A percentile compares a stretch with the other conserved stretches of the same genome.
Evolutionary conservation across 352 stramenopile genomes (phyloP).

Genomic region (Globisporangium ultimum): DNA sequence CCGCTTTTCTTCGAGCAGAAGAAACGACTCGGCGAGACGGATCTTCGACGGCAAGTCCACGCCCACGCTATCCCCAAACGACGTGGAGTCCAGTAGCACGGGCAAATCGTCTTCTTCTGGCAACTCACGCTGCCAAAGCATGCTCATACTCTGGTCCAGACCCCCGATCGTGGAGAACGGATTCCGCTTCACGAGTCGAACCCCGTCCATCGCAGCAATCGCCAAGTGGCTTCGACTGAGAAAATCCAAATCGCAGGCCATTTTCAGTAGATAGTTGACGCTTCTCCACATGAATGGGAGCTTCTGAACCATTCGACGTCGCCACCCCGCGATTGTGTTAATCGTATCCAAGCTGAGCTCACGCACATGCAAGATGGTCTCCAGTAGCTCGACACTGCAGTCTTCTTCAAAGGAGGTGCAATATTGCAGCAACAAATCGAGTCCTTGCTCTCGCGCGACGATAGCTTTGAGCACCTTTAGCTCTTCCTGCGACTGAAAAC

Average conservation of each 20-base stretch:
- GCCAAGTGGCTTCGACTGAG: slow-evolving; percentile 62
- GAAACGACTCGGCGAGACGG: slow-evolving; percentile 48
- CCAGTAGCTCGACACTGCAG: slow-evolving; percentile 35
- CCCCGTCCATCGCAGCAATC: slow-evolving; percentile 48
- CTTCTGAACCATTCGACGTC: slow-evolving; percentile 52
- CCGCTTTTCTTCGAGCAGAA: slow-evolving; percentile 52
- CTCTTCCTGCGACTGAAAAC: slow-evolving; percentile 54
- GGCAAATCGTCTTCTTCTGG: slow-evolving; percentile 49
- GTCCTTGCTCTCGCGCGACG: slow-evolving; percentile 48
- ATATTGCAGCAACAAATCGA: slow-evolving; percentile 46
- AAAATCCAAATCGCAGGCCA: slow-evolving; percentile 69
- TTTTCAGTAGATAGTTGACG: slow-evolving; percentile 67
- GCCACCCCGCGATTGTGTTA: slow-evolving; percentile 57
- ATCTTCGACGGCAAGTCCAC: slow-evolving; percentile 47
- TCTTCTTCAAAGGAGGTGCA: slow-evolving; percentile 55
- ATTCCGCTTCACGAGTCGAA: slow-evolving; percentile 54
- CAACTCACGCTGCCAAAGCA: slow-evolving; percentile 51
- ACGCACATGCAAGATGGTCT: slow-evolving; percentile 45
- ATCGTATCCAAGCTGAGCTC: slow-evolving; percentile 46
- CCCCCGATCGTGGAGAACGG: slow-evolving; percentile 71
- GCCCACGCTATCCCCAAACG: slow-evolving; percentile 28
- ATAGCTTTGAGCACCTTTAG: slow-evolving; percentile 62
- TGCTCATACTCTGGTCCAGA: slow-evolving; percentile 57
- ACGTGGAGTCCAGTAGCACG: slow-evolving; percentile 51
- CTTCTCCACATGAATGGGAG: slow-evolving; percentile 58